Evolutionary conservation across 495 filamentous ascomycete species (phyloP).

Genomic region (Chaetomium cochliodes): DNA sequence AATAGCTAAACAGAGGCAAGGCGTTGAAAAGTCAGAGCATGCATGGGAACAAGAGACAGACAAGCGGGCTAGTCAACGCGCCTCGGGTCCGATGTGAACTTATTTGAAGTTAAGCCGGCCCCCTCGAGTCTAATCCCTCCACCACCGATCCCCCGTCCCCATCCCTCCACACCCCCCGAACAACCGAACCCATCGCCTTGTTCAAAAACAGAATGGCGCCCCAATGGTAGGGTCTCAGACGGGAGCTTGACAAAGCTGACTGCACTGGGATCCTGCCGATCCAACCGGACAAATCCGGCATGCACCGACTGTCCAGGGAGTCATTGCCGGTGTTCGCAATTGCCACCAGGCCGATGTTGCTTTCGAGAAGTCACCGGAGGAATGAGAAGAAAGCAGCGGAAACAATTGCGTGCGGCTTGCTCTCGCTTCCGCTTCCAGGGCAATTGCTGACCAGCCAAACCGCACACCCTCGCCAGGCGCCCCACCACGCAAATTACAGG

Average conservation of each 20-base stretch:
- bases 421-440: not conserved
- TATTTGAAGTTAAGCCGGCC: too few species aligned
- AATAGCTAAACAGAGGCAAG: too few species aligned
- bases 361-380: not conserved
- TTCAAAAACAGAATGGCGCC: too few species aligned
- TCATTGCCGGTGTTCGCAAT: slow-evolving; percentile 7
- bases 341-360: not conserved
- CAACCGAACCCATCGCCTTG: too few species aligned
- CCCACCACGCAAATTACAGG: slow-evolving; percentile 14
- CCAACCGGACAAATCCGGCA: not conserved
- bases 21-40: too few species aligned
- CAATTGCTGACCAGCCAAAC: not conserved
- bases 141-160: too few species aligned
- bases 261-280: not conserved
- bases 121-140: too few species aligned
- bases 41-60: too few species aligned
- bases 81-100: too few species aligned
- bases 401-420: not conserved
- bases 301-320: not conserved
- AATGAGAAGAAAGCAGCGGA: not conserved
- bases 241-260: not conserved
- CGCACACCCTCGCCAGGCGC: not conserved
- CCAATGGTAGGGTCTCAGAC: too few species aligned
- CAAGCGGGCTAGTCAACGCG: too few species aligned
- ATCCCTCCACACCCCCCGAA: too few species aligned